These are phyloP conservation scores for Ustilago bromivora DNA, from an alignment of 1,284 basidiomycete species.

Conservation along the genomic window DNA sequence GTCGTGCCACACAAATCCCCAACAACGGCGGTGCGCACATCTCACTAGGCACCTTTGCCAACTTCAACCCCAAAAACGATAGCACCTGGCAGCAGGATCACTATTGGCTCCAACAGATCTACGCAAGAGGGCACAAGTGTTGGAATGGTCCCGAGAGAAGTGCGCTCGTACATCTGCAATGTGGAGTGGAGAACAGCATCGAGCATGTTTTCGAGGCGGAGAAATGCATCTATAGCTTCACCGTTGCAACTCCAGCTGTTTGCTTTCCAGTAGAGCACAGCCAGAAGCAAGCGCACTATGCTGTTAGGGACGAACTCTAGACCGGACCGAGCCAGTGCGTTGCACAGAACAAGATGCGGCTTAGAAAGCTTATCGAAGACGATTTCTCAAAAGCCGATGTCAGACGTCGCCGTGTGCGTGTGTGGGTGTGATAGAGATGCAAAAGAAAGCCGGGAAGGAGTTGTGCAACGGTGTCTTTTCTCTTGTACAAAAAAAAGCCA, in stretches of 20 bases:
- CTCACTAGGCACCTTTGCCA: conserved; percentile 76
- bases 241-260: conserved; percentile 86
- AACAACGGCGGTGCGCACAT: conserved; percentile 83
- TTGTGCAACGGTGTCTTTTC: no score
- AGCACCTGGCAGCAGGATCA: conserved; percentile 75
- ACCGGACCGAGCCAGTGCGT: background rate
- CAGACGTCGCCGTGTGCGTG: no score
- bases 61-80: conserved; percentile 80
- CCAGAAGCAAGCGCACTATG: background rate
- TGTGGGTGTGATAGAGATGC: no score
- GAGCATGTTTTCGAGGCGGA: conserved; percentile 84
- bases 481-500: background rate
- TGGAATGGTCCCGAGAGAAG: conserved; percentile 96
- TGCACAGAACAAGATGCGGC: background rate
- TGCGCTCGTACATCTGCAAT: conserved; percentile 82
- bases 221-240: conserved; percentile 95
- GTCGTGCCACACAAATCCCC: conserved; percentile 86
- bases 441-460: background rate
- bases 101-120: conserved; percentile 85
- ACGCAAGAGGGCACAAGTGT: conserved; percentile 83
- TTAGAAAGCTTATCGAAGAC: background rate
- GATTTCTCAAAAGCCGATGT: no score
- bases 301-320: conserved; percentile 32
- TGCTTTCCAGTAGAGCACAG: conserved; percentile 73
- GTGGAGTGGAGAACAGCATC: conserved; percentile 88